Conservation (phyloP, 345 rosid genomes). For the Syzygium aromaticum region DNA sequence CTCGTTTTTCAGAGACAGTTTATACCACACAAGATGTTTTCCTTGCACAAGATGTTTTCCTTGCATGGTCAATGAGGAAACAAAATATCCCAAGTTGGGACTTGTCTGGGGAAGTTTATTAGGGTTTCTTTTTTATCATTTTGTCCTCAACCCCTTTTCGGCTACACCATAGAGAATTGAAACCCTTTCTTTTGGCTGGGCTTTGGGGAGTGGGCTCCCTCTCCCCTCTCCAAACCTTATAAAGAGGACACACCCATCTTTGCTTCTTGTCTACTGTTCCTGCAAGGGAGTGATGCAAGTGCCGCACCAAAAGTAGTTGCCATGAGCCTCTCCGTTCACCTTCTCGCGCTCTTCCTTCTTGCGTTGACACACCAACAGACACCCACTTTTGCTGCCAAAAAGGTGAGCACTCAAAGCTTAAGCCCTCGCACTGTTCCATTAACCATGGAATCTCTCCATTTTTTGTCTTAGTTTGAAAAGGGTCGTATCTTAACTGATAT, state of each 20-base stretch:
- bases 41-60: no score
- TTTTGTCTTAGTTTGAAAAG: neutral
- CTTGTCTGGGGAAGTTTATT: no score
- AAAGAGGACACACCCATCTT: neutral
- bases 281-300: neutral
- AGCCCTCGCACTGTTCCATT: neutral
- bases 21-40: no score
- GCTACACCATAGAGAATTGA: no score
- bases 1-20: no score
- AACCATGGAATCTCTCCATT: neutral
- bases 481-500: neutral
- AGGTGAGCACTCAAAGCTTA: slow-evolving; percentile 21
- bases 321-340: neutral
- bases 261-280: neutral
- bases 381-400: slow-evolving; percentile 32
- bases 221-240: no score
- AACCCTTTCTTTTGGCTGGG: no score
- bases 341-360: slow-evolving; percentile 10
- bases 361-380: slow-evolving; percentile 6
- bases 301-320: neutral
- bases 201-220: no score
- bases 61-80: no score
- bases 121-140: no score
- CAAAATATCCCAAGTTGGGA: no score
- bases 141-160: no score